These are phyloP conservation scores for Pythium brachiatum DNA, from an alignment of 352 stramenopile genomes.

Conservation along the genomic window DNA sequence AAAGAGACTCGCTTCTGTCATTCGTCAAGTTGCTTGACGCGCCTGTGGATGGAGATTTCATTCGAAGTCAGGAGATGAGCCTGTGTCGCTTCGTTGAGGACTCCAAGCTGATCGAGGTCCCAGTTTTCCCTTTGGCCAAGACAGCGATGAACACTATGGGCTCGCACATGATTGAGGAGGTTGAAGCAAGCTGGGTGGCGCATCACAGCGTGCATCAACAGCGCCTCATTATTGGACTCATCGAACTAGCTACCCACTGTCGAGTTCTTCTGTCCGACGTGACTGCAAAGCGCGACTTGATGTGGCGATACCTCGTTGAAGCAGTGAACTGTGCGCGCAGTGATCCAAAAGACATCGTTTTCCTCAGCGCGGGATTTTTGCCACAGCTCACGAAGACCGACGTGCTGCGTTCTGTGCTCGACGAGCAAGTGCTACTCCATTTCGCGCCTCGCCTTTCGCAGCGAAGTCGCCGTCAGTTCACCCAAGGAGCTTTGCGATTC, in stretches of 20 bases:
- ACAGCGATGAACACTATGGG: slow-evolving; percentile 3
- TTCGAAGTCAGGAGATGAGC: neutral
- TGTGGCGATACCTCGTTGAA: slow-evolving; percentile 1
- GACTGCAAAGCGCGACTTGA: neutral
- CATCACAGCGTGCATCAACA: neutral
- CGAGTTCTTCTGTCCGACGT: neutral
- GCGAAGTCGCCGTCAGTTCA: slow-evolving; percentile 17
- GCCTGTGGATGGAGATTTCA: neutral
- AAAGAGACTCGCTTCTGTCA: neutral
- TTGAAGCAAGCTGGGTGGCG: slow-evolving; percentile 1
- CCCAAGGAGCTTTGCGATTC: slow-evolving; percentile 21
- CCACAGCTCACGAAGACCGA: slow-evolving; percentile 1
- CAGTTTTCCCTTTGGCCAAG: neutral
- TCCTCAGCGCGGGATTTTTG: neutral
- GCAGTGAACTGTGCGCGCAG: neutral
- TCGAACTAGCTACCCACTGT: neutral
- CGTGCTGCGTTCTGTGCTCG: slow-evolving; percentile 10
- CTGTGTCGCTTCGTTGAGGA: neutral
- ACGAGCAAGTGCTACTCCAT: slow-evolving; percentile 29
- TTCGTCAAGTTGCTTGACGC: neutral
- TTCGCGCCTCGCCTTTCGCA: slow-evolving; percentile 28
- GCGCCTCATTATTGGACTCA: too few relatives aligned
- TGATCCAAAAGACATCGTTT: neutral
- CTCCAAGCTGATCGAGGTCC: neutral
- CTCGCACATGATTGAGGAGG: neutral